Evolutionary conservation across 331 rosid species (phyloP), one percentile per base, ranked within the genome.

Genomic region (Quercus phellos): DNA sequence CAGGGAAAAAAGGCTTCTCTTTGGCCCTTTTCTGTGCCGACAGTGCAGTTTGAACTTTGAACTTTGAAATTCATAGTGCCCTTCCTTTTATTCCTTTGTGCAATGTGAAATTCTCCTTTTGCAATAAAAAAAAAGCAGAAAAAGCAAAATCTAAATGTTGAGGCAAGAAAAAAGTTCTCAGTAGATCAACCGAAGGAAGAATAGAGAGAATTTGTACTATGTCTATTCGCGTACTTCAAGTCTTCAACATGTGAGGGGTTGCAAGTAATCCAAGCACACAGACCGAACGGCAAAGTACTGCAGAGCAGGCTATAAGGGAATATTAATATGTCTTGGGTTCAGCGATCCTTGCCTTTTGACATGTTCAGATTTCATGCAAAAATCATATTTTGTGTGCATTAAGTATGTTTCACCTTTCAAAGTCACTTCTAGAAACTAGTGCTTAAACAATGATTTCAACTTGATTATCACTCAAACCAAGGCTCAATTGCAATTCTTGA

Each of bases 241-340:
- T 18, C 13, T 58, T 38, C 16, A 69, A 66, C 79, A 79, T 56
- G 74, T 77, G 83, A 78, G 55, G 67, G 79, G 73, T 71, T 32
- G 27, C 83, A 74, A 74, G 80, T 53, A 63, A 74, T 46, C 17
- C 53, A 46, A 46, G 53, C 53, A 12, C 17, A 46, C 53, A 3
- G 53, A 46, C 53, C 17, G 4, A 46, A 46, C 53, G 53, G 53
- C 53, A 46, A 46, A 34, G 42, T 34, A 46, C 53, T 12, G 53
- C 4, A 46, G 13, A 46, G 4, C 16, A 46, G 51, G 17, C 69
- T 34, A 34, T 0, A 50, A n/a, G 50, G 76, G 79, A 72, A 77
- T 64, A 38, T 38, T 38, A 38, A 8, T 38, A 54, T 75, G 73
- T 73, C 77, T 79, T 54, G 73, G 66, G 50, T 79, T 55, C 19